Evolutionary conservation across 176 grass and related monocot genomes (phyloP).

Genomic region (Eleusine indica): DNA sequence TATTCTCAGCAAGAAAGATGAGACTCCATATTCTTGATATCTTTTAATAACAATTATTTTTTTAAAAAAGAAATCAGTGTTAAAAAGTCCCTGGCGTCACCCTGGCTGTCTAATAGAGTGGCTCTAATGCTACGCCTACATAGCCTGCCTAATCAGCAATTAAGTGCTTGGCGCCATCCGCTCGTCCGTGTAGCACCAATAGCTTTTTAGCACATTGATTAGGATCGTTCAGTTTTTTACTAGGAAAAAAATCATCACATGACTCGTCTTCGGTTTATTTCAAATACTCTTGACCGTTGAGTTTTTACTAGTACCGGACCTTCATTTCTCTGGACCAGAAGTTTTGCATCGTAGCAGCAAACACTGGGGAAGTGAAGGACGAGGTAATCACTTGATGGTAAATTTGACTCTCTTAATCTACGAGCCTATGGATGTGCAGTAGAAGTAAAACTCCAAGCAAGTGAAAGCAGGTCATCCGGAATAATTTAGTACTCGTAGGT

Average conservation of each 20-base stretch:
- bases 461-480: constrained; percentile 27
- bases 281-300: not conserved
- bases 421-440: not conserved
- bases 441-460: not conserved
- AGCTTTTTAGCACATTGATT: not conserved
- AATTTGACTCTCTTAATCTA: not conserved
- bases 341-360: not conserved
- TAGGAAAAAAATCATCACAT: too few relatives aligned
- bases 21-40: not conserved
- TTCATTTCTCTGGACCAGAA: not conserved
- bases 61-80: not conserved
- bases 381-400: not conserved
- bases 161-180: not conserved
- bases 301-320: not conserved
- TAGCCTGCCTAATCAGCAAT: not conserved
- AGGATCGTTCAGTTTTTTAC: not conserved
- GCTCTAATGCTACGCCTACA: not conserved
- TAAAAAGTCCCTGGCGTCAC: not conserved
- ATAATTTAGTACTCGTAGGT: not conserved
- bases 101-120: not conserved
- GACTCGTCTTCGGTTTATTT: too few relatives aligned
- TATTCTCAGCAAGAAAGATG: not conserved
- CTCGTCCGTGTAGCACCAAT: not conserved
- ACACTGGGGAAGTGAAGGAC: not conserved
- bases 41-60: not conserved